Evolutionary conservation across 768 basidiomycete species (phyloP).

Genomic region (Naganishia vaughanmartiniae): DNA sequence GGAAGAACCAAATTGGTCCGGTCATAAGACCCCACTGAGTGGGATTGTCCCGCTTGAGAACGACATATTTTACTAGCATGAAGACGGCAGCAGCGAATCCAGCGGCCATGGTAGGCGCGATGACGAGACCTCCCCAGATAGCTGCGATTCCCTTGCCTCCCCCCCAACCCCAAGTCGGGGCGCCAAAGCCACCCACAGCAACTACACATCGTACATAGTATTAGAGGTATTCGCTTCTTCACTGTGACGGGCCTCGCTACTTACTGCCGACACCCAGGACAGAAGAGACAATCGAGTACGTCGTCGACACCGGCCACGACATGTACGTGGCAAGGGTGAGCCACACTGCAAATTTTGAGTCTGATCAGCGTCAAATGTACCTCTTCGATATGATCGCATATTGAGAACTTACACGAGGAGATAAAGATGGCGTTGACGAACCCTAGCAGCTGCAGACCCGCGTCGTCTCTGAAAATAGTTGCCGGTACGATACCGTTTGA

Average conservation of each 20-base stretch:
- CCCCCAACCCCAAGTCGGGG: conserved; percentile 56
- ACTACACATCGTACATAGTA: conserved; percentile 13
- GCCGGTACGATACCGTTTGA: conserved; percentile 48
- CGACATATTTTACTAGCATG: conserved; percentile 50
- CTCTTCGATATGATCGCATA: too few species aligned
- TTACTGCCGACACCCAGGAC: conserved; percentile 53
- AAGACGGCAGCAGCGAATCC: conserved; percentile 52
- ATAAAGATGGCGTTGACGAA: conserved; percentile 53
- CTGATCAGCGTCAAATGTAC: background rate
- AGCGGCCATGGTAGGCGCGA: conserved; percentile 51
- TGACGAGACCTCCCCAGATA: conserved; percentile 52
- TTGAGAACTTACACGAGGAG: conserved; percentile 33
- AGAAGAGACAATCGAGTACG: conserved; percentile 55
- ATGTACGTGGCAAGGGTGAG: conserved; percentile 51
- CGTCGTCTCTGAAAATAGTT: conserved; percentile 49
- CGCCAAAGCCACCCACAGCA: conserved; percentile 51
- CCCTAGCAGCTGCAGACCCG: conserved; percentile 54
- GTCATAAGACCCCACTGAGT: conserved; percentile 47
- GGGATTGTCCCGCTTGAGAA: conserved; percentile 51
- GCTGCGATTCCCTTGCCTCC: conserved; percentile 50
- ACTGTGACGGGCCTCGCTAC: background rate
- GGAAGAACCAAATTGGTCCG: conserved; percentile 49
- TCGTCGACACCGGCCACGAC: conserved; percentile 55
- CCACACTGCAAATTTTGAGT: background rate
- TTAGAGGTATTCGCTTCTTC: background rate